Evolutionary conservation across 2,329 filamentous ascomycete genomes (phyloP).

Genomic region (Aspergillus vadensis): DNA sequence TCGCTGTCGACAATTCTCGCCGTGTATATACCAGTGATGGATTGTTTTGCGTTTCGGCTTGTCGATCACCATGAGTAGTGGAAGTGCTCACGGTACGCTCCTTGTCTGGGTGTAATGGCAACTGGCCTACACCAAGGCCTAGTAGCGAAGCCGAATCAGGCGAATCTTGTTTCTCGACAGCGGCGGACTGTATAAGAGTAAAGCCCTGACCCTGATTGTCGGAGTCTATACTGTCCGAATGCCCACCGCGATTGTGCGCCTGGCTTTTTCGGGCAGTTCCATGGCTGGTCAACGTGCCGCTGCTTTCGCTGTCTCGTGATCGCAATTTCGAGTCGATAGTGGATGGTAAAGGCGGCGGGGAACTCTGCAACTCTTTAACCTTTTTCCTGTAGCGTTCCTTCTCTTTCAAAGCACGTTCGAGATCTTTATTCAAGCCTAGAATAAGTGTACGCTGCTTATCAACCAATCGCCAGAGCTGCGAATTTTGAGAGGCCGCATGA

Average conservation of each 20-base stretch:
- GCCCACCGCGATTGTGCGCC: background rate
- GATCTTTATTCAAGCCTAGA: constrained; percentile 87
- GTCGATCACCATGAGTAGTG: constrained; percentile 9
- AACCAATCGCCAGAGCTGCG: constrained; percentile 90
- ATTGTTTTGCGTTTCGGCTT: constrained; percentile 10
- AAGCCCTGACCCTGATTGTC: background rate
- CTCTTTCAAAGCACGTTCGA: constrained; percentile 87
- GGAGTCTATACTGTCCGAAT: background rate
- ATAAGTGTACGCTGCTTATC: constrained; percentile 97
- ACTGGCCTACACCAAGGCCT: constrained; percentile 10
- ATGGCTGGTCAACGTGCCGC: background rate
- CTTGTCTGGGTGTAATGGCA: background rate
- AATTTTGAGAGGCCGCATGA: constrained; percentile 82
- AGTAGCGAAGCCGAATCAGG: constrained; percentile 6
- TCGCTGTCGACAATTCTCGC: constrained; percentile 20
- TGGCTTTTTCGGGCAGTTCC: background rate
- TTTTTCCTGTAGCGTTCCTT: constrained; percentile 93
- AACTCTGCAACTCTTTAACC: constrained; percentile 70
- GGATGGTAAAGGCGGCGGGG: constrained; percentile 44
- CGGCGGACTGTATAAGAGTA: background rate
- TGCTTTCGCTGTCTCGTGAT: constrained; percentile 17
- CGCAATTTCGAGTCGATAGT: constrained; percentile 15
- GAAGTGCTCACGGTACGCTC: background rate
- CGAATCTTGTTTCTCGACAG: background rate
- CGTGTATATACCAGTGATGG: constrained; percentile 16